These are phyloP conservation scores for Vigna reflexopilosa DNA, from an alignment of 306 rosid genomes.

Conservation along the genomic window DNA sequence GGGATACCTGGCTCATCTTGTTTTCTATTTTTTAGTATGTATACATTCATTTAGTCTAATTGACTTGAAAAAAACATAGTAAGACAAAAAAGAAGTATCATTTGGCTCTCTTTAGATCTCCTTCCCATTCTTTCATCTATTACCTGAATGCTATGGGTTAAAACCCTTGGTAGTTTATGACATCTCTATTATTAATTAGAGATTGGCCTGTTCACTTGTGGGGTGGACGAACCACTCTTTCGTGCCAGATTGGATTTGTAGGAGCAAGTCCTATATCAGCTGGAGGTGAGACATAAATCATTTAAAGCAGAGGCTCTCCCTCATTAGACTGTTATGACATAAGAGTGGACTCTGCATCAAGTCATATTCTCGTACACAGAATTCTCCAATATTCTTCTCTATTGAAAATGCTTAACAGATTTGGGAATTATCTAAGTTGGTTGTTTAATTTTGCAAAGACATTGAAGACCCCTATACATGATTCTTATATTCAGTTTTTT, in stretches of 20 bases:
- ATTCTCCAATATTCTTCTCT: neutral
- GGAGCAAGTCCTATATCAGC: conserved; percentile 32
- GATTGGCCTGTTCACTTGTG: conserved; percentile 7
- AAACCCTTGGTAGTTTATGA: neutral
- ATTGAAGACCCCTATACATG: conserved; percentile 5
- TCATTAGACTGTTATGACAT: neutral
- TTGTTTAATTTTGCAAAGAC: conserved; percentile 22
- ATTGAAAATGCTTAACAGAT: conserved; percentile 25
- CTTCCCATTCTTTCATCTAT: neutral
- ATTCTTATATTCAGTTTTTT: neutral
- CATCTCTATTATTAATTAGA: conserved; percentile 13
- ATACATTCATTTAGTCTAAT: neutral
- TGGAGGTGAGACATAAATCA: conserved; percentile 1
- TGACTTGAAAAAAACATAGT: no score
- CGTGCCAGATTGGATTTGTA: neutral
- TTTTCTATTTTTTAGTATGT: neutral
- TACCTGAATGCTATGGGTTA: neutral
- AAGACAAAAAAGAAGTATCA: no score
- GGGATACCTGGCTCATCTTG: neutral
- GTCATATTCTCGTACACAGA: neutral
- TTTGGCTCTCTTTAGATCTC: neutral
- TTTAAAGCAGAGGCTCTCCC: neutral
- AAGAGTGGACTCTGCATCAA: neutral
- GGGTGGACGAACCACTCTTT: conserved; percentile 1
- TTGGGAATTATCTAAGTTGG: neutral